Percentiles rank a stretch among this genome's conserved stretches.
Conservation (phyloP, 208 protist species). For the Leishmania tarentolae region DNA sequence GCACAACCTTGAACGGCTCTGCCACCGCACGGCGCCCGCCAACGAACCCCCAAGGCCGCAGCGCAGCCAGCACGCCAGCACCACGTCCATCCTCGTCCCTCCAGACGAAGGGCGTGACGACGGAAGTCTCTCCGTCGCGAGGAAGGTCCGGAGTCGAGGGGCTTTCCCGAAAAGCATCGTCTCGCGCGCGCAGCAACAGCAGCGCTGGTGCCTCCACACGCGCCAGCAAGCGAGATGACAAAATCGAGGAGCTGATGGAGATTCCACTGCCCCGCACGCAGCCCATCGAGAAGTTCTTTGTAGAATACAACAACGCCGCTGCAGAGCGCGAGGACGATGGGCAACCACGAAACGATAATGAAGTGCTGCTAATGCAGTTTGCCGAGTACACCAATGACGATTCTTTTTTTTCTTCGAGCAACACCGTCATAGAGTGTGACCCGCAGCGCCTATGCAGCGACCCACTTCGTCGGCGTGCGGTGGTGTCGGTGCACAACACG, state of each 20-base stretch:
- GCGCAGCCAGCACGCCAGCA: conserved; percentile 5
- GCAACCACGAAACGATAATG: conserved; percentile 71
- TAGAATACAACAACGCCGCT: conserved; percentile 51
- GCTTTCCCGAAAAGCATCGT: conserved; percentile 13
- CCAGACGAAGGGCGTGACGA: neutral
- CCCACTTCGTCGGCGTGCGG: conserved; percentile 42
- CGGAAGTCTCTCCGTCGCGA: neutral
- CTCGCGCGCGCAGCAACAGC: conserved; percentile 21
- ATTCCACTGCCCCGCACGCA: conserved; percentile 44
- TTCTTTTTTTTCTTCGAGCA: conserved; percentile 83
- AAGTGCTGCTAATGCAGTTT: conserved; percentile 82
- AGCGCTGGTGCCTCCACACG: conserved; percentile 24
- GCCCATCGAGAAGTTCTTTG: conserved; percentile 85
- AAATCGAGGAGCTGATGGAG: conserved; percentile 77
- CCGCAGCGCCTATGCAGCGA: conserved; percentile 58
- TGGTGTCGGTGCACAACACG: conserved; percentile 70
- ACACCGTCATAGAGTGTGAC: conserved; percentile 65
- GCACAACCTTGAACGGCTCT: conserved; percentile 19
- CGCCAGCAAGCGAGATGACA: conserved; percentile 21
- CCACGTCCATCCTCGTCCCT: neutral
- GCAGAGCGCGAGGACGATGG: conserved; percentile 35
- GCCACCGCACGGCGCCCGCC: conserved; percentile 16
- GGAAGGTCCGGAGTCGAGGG: conserved; percentile 7
- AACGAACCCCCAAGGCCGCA: conserved; percentile 9
- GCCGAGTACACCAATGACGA: conserved; percentile 93